phyloP scores from a whole-genome alignment of 805 yeast genomes.

The Candida dendrica region DNA sequence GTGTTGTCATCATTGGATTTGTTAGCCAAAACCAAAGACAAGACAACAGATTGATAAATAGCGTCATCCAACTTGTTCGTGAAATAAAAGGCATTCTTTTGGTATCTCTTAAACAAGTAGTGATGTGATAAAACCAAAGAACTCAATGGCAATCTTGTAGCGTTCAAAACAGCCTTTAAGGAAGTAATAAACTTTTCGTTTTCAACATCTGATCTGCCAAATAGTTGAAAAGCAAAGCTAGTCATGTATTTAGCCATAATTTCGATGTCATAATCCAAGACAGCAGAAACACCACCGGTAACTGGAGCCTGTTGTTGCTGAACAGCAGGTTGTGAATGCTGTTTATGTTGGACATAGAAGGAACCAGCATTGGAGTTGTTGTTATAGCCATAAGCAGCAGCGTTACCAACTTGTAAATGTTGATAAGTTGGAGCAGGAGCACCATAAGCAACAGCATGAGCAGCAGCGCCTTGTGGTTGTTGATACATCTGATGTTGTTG shows the following conservation, averaged over 20 bases:
- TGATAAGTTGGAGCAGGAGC: not conserved
- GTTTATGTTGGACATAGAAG: not conserved
- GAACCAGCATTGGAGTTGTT: not conserved
- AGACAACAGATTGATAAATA: constrained; percentile 50
- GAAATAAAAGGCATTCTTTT: constrained; percentile 28
- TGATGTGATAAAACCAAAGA: constrained; percentile 77
- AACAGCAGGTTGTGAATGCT: not conserved
- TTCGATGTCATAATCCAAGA: constrained; percentile 71
- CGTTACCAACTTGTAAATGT: not conserved
- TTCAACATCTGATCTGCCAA: constrained; percentile 41
- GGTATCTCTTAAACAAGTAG: constrained; percentile 60
- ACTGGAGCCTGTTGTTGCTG: constrained; percentile 16
- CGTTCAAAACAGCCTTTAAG: constrained; percentile 63
- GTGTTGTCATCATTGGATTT: constrained; percentile 96
- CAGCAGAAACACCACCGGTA: constrained; percentile 69
- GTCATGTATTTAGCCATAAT: constrained; percentile 76
- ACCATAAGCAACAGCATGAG: not conserved
- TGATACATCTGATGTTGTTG: constrained; percentile 5
- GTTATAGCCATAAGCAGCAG: not conserved
- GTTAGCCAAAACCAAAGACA: constrained; percentile 77
- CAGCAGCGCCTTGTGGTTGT: constrained; percentile 5
- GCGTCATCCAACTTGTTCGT: constrained; percentile 23
- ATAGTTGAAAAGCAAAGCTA: constrained; percentile 63
- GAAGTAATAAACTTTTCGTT: constrained; percentile 44
- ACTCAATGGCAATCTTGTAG: constrained; percentile 81